Conservation (phyloP, 2,329 filamentous ascomycete genomes). For the Pseudopyrenochaeta lycopersici region DNA sequence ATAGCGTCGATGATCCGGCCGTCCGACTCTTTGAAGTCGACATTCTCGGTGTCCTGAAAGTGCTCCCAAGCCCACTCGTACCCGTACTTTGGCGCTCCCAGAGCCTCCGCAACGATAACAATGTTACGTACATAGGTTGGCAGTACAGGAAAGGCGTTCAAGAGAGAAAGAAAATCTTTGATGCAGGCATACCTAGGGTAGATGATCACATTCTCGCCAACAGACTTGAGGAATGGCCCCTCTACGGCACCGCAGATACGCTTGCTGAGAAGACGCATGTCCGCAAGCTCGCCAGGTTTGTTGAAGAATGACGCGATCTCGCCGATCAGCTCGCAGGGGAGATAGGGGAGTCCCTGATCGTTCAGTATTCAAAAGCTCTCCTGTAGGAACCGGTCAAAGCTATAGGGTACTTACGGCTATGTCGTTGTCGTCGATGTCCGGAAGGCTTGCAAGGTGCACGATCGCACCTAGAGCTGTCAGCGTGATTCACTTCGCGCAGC, state of each 20-base stretch:
- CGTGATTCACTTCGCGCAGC: no score
- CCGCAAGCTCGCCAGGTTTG: conserved; percentile 2
- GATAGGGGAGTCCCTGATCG: neutral
- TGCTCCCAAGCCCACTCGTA: conserved; percentile 27
- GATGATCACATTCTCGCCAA: neutral
- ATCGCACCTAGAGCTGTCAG: neutral
- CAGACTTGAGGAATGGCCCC: neutral
- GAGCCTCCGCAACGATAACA: neutral
- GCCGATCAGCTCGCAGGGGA: neutral
- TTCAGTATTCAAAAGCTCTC: conserved; percentile 4
- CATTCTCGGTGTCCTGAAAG: conserved; percentile 4
- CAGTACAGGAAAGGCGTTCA: neutral
- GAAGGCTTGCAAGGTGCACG: neutral
- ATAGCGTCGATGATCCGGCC: conserved; percentile 5
- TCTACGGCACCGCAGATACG: conserved; percentile 1
- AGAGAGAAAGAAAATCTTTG: neutral
- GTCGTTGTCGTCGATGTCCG: neutral
- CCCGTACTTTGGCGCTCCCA: conserved; percentile 10
- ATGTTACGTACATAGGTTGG: neutral
- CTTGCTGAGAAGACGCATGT: conserved; percentile 7
- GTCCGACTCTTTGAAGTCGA: conserved; percentile 6
- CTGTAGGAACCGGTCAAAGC: neutral
- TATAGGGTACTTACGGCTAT: neutral
- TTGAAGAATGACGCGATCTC: neutral
- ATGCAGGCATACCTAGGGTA: conserved; percentile 10